Base-by-base conservation (phyloP, 2,329 filamentous ascomycete species). In the Paradendryphiella salina region DNA sequence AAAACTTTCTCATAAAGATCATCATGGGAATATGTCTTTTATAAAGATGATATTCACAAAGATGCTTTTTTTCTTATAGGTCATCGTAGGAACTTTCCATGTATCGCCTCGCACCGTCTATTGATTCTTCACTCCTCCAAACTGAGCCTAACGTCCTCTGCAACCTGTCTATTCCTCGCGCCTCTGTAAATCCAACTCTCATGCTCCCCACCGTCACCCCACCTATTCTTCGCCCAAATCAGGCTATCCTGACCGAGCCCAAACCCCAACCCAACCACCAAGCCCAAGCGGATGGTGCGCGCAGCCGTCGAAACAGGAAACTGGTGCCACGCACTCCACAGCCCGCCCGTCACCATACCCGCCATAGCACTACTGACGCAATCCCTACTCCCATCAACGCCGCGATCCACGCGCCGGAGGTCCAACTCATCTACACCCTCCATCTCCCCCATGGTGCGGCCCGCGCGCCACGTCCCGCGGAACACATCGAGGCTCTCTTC, bases 401-500 rank as follows among this genome's bases (percentile, higher is more conserved):
- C 65, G 5, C 53, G 42, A 31, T 70, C 60, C 21, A 73, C 61
- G 9, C 52, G 50, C 45, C 47, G 46, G 37, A 73, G 49, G 52
- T 65, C 60, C 57, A 72, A 45, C 56, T 69, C 69, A 33, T 72
- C 71, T 23, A 71, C 65, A 3, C 71, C 70, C 50, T 71, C 67
- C 65, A 72, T 73, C 52, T 69, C 62, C 14, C 39, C 54, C 46
- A 66, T 56, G n/a, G 64, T 72, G 48, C 76, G 70, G 18, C 80
- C 79, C 41, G 77, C 71, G 38, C 66, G 52, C 71, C 73, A 74
- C 32, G 68, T 69, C 44, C 78, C 76, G 3, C 77, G 62, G 28
- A 85, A 86, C 5, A 85, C 80, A 75, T 96, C 92, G 42, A 96
- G 86, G 48, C 89, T 86, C 72, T 93, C 89, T 76, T 97, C 94